Conservation (phyloP, 2,329 filamentous ascomycete genomes). For the Domatiomyces globalis region DNA sequence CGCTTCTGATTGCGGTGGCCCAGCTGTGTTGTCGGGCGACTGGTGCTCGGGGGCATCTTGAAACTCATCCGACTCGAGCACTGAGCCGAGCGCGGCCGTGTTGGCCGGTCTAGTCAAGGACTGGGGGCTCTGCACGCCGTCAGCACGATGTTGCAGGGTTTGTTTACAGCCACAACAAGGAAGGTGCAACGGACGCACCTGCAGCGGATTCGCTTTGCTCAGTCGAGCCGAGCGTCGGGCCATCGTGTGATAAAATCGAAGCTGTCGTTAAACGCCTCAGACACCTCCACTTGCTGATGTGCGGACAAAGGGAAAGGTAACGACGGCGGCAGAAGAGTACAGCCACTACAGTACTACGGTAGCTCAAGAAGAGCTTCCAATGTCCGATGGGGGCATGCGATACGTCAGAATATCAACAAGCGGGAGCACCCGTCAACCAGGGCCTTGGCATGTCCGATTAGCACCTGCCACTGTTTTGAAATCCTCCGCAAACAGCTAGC, state of each 20-base stretch:
- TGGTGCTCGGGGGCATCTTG: conserved; percentile 27
- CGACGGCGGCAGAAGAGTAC: not conserved
- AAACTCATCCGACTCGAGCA: conserved; percentile 4
- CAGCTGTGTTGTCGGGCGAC: conserved; percentile 22
- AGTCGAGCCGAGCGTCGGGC: conserved; percentile 15
- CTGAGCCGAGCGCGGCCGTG: not conserved
- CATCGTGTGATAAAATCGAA: not conserved
- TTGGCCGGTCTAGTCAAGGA: not conserved
- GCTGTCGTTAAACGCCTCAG: not conserved
- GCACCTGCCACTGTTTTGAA: not conserved
- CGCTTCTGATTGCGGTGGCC: conserved; percentile 21
- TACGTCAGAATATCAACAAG: not conserved
- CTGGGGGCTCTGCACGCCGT: not conserved
- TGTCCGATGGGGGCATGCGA: not conserved
- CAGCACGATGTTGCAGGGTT: not conserved
- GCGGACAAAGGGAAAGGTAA: not conserved
- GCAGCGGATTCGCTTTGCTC: conserved; percentile 11
- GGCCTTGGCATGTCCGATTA: not conserved
- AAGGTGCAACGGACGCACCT: conserved; percentile 11
- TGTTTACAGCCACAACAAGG: not conserved
- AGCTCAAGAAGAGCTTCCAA: not conserved
- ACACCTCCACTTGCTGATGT: not conserved
- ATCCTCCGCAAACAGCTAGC: too few relatives aligned
- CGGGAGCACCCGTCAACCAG: not conserved
- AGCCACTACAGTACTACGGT: too few relatives aligned